Conservation (phyloP, 805 yeast species). For the Zygoascus biomembranicola region DNA sequence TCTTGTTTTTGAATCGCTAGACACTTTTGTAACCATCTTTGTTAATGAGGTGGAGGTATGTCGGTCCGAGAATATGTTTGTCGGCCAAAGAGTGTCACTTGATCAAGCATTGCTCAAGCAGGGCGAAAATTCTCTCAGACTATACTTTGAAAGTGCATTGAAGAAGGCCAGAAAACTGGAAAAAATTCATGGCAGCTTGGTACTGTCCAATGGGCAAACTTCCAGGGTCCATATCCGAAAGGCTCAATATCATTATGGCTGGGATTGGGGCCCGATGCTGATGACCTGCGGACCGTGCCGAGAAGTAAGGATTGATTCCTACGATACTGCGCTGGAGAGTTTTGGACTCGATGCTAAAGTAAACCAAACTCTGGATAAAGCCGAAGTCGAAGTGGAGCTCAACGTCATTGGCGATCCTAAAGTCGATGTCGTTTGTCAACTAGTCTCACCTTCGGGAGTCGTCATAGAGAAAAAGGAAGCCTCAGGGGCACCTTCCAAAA, state of each 20-base stretch:
- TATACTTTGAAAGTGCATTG: slow-evolving; percentile 21
- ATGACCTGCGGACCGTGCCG: slow-evolving; percentile 40
- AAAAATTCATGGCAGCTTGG: slow-evolving; percentile 23
- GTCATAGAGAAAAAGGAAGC: neutral
- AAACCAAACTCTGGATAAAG: slow-evolving; percentile 7
- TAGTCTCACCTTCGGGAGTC: slow-evolving; percentile 9
- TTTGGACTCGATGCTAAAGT: slow-evolving; percentile 17
- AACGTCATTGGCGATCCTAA: neutral
- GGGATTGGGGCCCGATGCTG: slow-evolving; percentile 48
- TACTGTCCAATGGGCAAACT: slow-evolving; percentile 37
- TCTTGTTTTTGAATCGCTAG: slow-evolving; percentile 37
- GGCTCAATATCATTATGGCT: slow-evolving; percentile 48
- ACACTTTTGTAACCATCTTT: slow-evolving; percentile 34
- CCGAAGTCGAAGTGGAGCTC: slow-evolving; percentile 7
- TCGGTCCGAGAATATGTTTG: slow-evolving; percentile 37
- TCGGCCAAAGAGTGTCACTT: slow-evolving; percentile 28
- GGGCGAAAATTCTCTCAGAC: slow-evolving; percentile 7
- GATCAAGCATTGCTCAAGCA: slow-evolving; percentile 7
- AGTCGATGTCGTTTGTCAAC: slow-evolving; percentile 6
- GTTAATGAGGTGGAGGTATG: slow-evolving; percentile 32
- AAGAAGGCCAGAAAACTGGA: slow-evolving; percentile 30
- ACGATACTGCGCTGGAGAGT: slow-evolving; percentile 17
- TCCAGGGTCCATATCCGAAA: slow-evolving; percentile 39
- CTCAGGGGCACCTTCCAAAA: neutral
- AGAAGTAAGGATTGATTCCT: slow-evolving; percentile 29